Conservation (phyloP, 257 asterid species). For the Pogostemon cablin region DNA sequence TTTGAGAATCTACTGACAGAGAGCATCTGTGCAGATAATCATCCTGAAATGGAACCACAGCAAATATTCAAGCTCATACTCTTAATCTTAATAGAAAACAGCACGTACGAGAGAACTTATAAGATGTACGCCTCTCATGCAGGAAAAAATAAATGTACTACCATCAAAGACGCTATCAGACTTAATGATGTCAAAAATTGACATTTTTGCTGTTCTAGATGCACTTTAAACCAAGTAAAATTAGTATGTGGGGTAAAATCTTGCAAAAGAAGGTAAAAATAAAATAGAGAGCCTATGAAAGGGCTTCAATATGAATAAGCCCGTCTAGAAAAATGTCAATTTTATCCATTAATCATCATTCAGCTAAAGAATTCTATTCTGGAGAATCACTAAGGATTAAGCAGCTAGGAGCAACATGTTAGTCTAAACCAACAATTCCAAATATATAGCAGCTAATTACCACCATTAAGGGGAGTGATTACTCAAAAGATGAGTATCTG, state of each 20-base stretch:
- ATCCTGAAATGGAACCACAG: conserved; percentile 55
- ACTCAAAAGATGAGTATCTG: neutral
- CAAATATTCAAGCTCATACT: conserved; percentile 17
- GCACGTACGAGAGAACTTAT: neutral
- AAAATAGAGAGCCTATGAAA: neutral
- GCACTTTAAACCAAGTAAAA: neutral
- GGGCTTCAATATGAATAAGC: neutral
- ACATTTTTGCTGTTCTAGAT: conserved; percentile 5
- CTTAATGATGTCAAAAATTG: neutral
- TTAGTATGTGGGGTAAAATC: neutral
- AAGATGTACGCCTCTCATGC: neutral
- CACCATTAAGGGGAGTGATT: neutral
- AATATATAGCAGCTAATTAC: conserved; percentile 4
- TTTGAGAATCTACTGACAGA: conserved; percentile 83
- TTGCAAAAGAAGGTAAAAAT: conserved; percentile 1
- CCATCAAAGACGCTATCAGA: neutral
- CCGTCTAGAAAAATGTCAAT: conserved; percentile 2
- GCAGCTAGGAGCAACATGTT: conserved; percentile 1
- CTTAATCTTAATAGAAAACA: neutral
- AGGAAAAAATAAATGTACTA: neutral
- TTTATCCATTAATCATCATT: neutral
- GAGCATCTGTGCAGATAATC: conserved; percentile 86
- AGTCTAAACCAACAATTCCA: neutral
- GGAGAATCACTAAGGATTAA: neutral
- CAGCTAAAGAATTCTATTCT: conserved; percentile 12